Percentiles rank a stretch among this genome's conserved stretches.
Conservation (phyloP, 1,139 yeast species). For the Yamadazyma diddensiae region DNA sequence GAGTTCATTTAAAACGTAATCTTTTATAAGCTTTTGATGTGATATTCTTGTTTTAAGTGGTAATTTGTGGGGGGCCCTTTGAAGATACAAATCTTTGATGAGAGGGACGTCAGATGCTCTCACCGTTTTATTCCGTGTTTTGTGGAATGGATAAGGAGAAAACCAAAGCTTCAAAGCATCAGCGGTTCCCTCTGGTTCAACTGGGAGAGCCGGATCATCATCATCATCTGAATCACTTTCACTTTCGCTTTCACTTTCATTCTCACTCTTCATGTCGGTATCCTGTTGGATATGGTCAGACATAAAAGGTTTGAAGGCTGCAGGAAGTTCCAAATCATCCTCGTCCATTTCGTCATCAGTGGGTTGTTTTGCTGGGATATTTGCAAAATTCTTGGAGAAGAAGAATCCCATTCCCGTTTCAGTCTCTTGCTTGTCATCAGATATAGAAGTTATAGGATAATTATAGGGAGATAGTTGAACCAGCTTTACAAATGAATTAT, state of each 20-base stretch:
- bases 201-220: conserved; percentile 10
- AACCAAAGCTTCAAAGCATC: conserved; percentile 65
- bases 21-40: conserved; percentile 80
- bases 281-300: conserved; percentile 4
- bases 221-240: conserved; percentile 6
- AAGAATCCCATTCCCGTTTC: conserved; percentile 30
- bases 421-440: conserved; percentile 31
- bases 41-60: conserved; percentile 82
- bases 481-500: conserved; percentile 72
- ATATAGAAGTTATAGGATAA: conserved; percentile 54
- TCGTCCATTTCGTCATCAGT: conserved; percentile 7
- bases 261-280: conserved; percentile 23
- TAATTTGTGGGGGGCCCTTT: conserved; percentile 57
- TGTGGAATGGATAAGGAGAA: conserved; percentile 86
- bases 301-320: conserved; percentile 12
- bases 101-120: conserved; percentile 91
- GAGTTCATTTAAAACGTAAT: conserved; percentile 68
- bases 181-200: conserved; percentile 43
- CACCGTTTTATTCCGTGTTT: conserved; percentile 64
- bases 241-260: conserved; percentile 30
- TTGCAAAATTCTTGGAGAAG: conserved; percentile 11
- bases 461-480: conserved; percentile 63
- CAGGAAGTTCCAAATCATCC: conserved; percentile 11
- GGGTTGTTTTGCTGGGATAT: conserved; percentile 6
- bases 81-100: conserved; percentile 76